Evolutionary conservation across 2,329 filamentous ascomycete species (phyloP), one percentile per base, ranked within the genome.

Genomic region (Sarocladium kiliense): DNA sequence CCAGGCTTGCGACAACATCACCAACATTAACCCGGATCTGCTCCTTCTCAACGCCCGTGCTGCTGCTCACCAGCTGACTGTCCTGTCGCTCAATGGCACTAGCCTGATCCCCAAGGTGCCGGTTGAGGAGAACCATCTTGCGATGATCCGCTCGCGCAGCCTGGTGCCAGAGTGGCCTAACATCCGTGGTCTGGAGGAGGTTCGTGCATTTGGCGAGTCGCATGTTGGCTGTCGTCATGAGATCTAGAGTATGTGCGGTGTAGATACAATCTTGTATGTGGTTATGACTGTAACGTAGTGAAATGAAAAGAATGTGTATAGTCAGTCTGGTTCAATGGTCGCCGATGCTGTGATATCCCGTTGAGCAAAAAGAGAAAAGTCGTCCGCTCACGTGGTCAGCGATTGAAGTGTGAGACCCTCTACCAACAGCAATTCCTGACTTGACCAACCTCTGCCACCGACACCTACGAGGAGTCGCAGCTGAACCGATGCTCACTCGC

Each of bases 11-110:
- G 71, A 74, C 54, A 60, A 63, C 54, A 64, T 71, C 36, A 63
- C 64, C 57, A 68, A 71, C 58, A 64, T 68, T 26, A 58, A 68
- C 58, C 65, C 61, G 32, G 64, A 68, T 14, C 66, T 66, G 16
- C 55, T 68, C 12, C 65, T 63, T 1, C 55, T 64, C 51, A 71
- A 68, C 42, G 62, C 67, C 41, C 68, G 56, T 58, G 72, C 72
- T 41, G 81, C 83, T 54, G 82, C 80, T 2, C 72, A 77, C 57
- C 72, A 76, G 70, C 7, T 65, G 10, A 50, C 61, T 4, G 58
- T 60, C 2, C 63, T 65, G 1, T 60, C 64, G 3, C 56, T 62
- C 2, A 56, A 60, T 37, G 63, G 63, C 21, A 58, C 61, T 1
- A 57, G 61, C 42, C 53, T 65, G 12, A 65, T 65, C 14, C 63